Conservation (phyloP, 805 yeast genomes). For the Peterozyma toletana region DNA sequence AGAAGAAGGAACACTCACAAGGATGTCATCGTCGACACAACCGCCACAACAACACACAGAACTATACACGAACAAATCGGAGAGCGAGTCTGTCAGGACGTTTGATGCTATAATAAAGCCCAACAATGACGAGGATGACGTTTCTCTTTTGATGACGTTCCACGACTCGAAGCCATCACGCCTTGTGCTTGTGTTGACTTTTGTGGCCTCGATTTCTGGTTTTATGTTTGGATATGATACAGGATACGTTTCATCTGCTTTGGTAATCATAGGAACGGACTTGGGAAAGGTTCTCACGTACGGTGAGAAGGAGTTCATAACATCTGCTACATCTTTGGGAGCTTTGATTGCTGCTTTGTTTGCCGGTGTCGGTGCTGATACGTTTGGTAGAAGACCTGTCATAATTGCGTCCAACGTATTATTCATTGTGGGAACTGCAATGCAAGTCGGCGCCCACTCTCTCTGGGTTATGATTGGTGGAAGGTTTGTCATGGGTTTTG, state of each 20-base stretch:
- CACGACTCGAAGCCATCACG: conserved; percentile 48
- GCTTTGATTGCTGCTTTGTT: conserved; percentile 73
- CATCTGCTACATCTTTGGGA: conserved; percentile 92
- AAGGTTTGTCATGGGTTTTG: conserved; percentile 89
- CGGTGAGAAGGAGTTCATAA: conserved; percentile 84
- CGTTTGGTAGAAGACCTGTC: conserved; percentile 78
- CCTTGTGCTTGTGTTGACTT: conserved; percentile 61
- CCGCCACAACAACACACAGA: no score
- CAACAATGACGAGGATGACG: conserved; percentile 40
- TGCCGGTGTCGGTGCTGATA: conserved; percentile 81
- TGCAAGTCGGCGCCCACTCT: conserved; percentile 75
- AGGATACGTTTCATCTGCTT: conserved; percentile 91
- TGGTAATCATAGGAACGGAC: conserved; percentile 79
- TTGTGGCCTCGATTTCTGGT: conserved; percentile 84
- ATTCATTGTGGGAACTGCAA: conserved; percentile 76
- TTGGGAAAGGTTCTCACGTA: conserved; percentile 54
- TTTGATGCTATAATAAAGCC: conserved; percentile 19
- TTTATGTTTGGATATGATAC: conserved; percentile 98
- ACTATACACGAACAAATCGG: no score
- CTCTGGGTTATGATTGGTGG: conserved; percentile 93
- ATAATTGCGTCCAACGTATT: conserved; percentile 76
- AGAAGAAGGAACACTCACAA: no score
- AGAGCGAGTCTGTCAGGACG: neutral
- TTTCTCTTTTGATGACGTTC: conserved; percentile 39
- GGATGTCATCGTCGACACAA: no score